These are phyloP conservation scores for Didymella lethalis DNA, from an alignment of 2,329 filamentous ascomycete genomes.

Conservation along the genomic window DNA sequence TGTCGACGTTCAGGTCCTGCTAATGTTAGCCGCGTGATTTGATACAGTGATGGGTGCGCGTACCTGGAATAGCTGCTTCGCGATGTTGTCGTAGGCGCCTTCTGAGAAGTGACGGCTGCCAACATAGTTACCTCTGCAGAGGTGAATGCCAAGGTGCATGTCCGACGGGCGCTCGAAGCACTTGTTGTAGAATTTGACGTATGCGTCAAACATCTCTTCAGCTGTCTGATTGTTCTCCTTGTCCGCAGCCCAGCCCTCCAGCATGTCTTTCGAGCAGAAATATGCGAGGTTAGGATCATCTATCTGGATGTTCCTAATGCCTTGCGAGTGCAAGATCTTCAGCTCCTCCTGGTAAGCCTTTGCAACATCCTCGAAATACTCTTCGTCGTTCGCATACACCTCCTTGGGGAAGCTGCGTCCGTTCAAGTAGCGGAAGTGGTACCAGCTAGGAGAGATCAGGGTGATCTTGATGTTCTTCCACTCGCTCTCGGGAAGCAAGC, in stretches of 20 bases:
- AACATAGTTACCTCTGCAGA: slow-evolving; percentile 66
- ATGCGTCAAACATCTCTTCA: slow-evolving; percentile 76
- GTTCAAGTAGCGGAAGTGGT: slow-evolving; percentile 70
- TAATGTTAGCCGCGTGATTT: slow-evolving; percentile 6
- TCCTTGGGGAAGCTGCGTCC: slow-evolving; percentile 56
- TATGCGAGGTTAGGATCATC: slow-evolving; percentile 59
- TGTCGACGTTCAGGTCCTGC: slow-evolving; percentile 51
- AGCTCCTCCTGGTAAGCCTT: slow-evolving; percentile 58
- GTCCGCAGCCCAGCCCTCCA: slow-evolving; percentile 62
- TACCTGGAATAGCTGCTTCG: slow-evolving; percentile 53
- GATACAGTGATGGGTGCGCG: neutral
- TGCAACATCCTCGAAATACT: slow-evolving; percentile 58
- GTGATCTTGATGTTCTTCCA: slow-evolving; percentile 74
- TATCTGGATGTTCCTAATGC: slow-evolving; percentile 59
- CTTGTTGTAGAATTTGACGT: slow-evolving; percentile 80
- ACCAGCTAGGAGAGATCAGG: slow-evolving; percentile 72
- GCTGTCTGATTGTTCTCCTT: slow-evolving; percentile 71
- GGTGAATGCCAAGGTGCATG: slow-evolving; percentile 78
- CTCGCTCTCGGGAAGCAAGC: slow-evolving; percentile 64
- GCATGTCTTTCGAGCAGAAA: slow-evolving; percentile 50
- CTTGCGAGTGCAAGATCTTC: slow-evolving; percentile 56
- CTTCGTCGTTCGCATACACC: slow-evolving; percentile 56
- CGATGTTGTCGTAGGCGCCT: slow-evolving; percentile 58
- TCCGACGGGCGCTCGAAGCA: slow-evolving; percentile 69
- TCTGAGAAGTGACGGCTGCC: slow-evolving; percentile 58